Evolutionary conservation across 73 alveolate species (phyloP).

Genomic region (Paraurostyla sp.): DNA sequence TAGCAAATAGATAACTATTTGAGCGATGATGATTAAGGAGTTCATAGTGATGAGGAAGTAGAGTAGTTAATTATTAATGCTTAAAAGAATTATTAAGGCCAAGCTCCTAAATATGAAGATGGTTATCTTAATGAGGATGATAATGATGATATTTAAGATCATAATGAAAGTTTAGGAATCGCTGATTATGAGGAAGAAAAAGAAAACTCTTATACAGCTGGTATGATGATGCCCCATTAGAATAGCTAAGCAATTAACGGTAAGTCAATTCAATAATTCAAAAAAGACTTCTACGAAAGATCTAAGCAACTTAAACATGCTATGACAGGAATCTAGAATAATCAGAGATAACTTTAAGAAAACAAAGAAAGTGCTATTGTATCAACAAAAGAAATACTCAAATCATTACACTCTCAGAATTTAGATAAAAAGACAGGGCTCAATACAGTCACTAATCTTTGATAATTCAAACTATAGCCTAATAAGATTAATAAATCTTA

Average conservation of each 20-base stretch:
- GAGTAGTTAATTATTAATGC: too few species aligned
- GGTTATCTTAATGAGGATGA: not conserved
- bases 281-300: conserved; percentile 40
- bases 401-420: too few species aligned
- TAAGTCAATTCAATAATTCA: not conserved
- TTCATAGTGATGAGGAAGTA: too few species aligned
- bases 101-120: too few species aligned
- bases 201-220: too few species aligned
- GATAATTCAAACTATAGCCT: too few species aligned
- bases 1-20: not conserved
- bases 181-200: not conserved
- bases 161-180: not conserved
- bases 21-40: conserved; percentile 21
- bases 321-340: not conserved
- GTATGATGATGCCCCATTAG: too few species aligned
- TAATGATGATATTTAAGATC: not conserved
- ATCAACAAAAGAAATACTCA: not conserved
- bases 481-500: too few species aligned
- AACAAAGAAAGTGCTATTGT: not conserved
- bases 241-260: not conserved
- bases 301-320: conserved; percentile 34
- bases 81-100: too few species aligned
- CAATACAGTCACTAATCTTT: too few species aligned
- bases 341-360: not conserved
- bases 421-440: too few species aligned